Base-by-base conservation (phyloP, 345 rosid species). In the Capsella bursapastoris region DNA sequence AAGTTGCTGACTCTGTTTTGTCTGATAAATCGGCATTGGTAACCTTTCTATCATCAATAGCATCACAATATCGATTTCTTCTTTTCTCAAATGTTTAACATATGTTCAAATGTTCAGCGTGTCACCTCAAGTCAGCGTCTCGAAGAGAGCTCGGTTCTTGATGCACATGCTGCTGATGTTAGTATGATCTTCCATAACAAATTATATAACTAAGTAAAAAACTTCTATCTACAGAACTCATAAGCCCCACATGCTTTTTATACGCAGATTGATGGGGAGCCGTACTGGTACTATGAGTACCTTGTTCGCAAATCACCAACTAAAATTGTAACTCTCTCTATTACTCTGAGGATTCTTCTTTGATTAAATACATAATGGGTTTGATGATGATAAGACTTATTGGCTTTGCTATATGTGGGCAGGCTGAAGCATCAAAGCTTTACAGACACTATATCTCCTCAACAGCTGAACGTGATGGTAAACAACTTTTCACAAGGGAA, bases 1-100 rank as follows among this genome's bases (percentile, higher is more conserved):
- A 87, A 76, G 89, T 94, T 61, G 93, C 96, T 45, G 97, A 94
- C 79, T 87, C 98, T 78, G 95, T 94, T 38, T 86, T 91, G 64
- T 81, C 98, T 52, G 96, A 91, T 86, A 94, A 91, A 71, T 89
- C 98, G 4, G 92, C 95, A 29, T 71, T 88, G 93, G 98, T 94
- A 91, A 83, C 71, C 15, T 66, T 50, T 78, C 61, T 64, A 29
- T 31, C 68, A 62, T 45, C 35, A 47, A 9, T 18, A 32, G 12
- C 38, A 35, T 47, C 66, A 65, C 27, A 3, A 0, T n/a, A 16
- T 45, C 41, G 31, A 15, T 38, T 37, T 44, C 25, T 29, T 11
- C 2, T 18, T 73, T 66, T 68, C 69, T 35, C 25, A 68, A 53
- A 56, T 56, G 29, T 41, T 40, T 64, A 67, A 34, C 57, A 10